Evolutionary conservation across 1,284 basidiomycete genomes (phyloP).

Genomic region (Bjerkandera adusta): DNA sequence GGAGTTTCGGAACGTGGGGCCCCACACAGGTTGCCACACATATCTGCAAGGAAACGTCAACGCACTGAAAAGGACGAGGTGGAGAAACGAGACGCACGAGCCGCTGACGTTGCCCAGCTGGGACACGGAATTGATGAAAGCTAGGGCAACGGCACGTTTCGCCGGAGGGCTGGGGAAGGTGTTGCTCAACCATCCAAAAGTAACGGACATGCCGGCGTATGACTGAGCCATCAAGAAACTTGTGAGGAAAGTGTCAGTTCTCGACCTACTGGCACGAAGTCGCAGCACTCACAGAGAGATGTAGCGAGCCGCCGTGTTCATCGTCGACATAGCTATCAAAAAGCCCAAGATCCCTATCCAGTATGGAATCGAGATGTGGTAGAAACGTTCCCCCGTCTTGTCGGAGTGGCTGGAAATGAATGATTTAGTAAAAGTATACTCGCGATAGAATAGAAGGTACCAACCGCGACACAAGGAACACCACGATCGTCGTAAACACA

Average conservation of each 20-base stretch:
- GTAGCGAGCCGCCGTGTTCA: slow-evolving; percentile 67
- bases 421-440: slow-evolving; percentile 2
- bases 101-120: slow-evolving; percentile 73
- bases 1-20: slow-evolving; percentile 38
- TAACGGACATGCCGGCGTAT: slow-evolving; percentile 52
- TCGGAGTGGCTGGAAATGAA: slow-evolving; percentile 64
- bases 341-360: slow-evolving; percentile 68
- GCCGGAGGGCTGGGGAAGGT: slow-evolving; percentile 64
- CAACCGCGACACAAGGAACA: slow-evolving; percentile 48
- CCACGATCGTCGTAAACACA: slow-evolving; percentile 62
- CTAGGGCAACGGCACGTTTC: slow-evolving; percentile 75
- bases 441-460: slow-evolving; percentile 7
- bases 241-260: slow-evolving; percentile 23
- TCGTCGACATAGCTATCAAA: slow-evolving; percentile 66
- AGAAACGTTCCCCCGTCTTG: slow-evolving; percentile 59
- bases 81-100: slow-evolving; percentile 34
- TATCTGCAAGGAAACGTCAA: slow-evolving; percentile 23
- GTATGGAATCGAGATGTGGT: slow-evolving; percentile 55
- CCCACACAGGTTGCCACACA: slow-evolving; percentile 40
- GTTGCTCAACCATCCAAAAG: slow-evolving; percentile 72
- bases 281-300: slow-evolving; percentile 57
- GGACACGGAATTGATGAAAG: slow-evolving; percentile 68
- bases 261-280: neutral
- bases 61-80: neutral
- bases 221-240: slow-evolving; percentile 60